Percentiles rank a stretch among this genome's conserved stretches.
Conservation (phyloP, 2,329 filamentous ascomycete genomes). For the Pseudogymnoascus verrucosus region DNA sequence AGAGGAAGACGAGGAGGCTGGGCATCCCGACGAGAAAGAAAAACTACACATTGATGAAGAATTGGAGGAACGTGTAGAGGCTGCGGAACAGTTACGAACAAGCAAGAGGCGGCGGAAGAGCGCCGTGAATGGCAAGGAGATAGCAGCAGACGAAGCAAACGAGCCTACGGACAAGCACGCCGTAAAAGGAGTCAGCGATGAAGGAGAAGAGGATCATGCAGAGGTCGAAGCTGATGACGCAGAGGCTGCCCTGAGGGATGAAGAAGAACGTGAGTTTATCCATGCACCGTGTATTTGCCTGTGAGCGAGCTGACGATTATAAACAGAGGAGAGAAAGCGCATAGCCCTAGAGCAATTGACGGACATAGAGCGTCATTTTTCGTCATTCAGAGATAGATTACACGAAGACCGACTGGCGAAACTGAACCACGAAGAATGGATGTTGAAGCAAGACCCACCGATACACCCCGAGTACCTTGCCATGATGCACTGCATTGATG, state of each 20-base stretch:
- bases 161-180: constrained; percentile 3
- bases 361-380: constrained; percentile 81
- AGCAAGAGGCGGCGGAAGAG: neutral
- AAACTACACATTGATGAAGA: constrained; percentile 14
- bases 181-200: constrained; percentile 16
- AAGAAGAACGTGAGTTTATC: constrained; percentile 52
- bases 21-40: constrained; percentile 35
- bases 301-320: constrained; percentile 22
- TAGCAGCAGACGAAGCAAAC: neutral
- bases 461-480: constrained; percentile 87
- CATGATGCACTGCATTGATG: constrained; percentile 81
- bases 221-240: constrained; percentile 52
- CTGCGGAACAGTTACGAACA: constrained; percentile 1
- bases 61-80: constrained; percentile 12
- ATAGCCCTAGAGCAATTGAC: constrained; percentile 71
- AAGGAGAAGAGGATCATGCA: constrained; percentile 39
- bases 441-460: constrained; percentile 50
- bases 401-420: constrained; percentile 82
- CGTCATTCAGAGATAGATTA: constrained; percentile 76
- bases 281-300: neutral
- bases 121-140: neutral
- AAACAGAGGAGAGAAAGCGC: constrained; percentile 66
- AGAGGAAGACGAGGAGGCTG: constrained; percentile 42
- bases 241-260: constrained; percentile 50
- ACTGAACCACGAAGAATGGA: constrained; percentile 62